These are phyloP conservation scores for Xylariaceae sp. DNA, from an alignment of 2,329 filamentous ascomycete genomes.

Conservation along the genomic window DNA sequence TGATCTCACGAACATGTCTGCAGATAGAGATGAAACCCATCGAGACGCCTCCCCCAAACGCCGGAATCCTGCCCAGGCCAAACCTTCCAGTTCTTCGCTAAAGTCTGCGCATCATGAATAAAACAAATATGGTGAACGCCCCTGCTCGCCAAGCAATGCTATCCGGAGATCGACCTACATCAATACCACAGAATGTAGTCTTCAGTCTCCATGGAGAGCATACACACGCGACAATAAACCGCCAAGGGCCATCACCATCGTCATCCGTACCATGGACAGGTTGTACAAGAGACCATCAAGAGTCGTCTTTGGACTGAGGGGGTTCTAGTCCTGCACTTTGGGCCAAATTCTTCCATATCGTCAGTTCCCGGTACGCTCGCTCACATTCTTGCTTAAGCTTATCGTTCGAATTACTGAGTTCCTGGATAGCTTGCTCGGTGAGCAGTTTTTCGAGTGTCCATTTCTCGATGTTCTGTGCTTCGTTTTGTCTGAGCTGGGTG, in stretches of 20 bases:
- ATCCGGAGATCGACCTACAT: background rate
- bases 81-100: conserved; percentile 14
- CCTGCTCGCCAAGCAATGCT: conserved; percentile 5
- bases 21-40: conserved; percentile 3
- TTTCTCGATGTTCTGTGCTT: conserved; percentile 91
- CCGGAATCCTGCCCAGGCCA: conserved; percentile 21
- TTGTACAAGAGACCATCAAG: conserved; percentile 29
- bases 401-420: conserved; percentile 86
- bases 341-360: conserved; percentile 77
- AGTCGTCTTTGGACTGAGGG: conserved; percentile 50
- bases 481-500: conserved; percentile 91
- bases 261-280: conserved; percentile 19
- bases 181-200: background rate
- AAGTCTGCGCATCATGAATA: conserved; percentile 12
- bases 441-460: conserved; percentile 91
- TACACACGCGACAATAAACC: background rate
- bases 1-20: background rate
- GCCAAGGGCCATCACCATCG: conserved; percentile 15
- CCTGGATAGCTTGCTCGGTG: conserved; percentile 86
- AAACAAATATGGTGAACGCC: conserved; percentile 20
- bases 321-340: conserved; percentile 64
- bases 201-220: conserved; percentile 1
- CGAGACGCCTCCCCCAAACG: conserved; percentile 24
- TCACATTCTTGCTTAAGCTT: conserved; percentile 84
- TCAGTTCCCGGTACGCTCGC: conserved; percentile 76